Evolutionary conservation across 2,329 filamentous ascomycete genomes (phyloP).

Genomic region (Didymella keratinophila): DNA sequence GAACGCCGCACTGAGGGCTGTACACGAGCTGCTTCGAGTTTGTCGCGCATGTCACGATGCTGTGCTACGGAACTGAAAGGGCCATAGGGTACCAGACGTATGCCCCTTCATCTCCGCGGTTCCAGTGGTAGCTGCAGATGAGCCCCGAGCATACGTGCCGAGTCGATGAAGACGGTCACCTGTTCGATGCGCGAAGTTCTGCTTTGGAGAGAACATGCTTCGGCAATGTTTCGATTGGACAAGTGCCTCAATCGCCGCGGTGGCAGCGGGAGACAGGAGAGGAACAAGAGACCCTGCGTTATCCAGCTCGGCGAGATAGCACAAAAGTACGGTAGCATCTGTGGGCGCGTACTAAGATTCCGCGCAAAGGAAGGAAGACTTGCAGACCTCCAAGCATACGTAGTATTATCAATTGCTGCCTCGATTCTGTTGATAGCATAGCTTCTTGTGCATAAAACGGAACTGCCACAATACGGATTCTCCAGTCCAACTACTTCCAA

Average conservation of each 20-base stretch:
- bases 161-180: background rate
- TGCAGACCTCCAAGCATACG: too few relatives aligned
- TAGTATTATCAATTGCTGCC: too few relatives aligned
- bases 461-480: too few relatives aligned
- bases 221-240: background rate
- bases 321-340: background rate
- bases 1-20: background rate
- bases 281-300: slow-evolving; percentile 6
- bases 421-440: too few relatives aligned
- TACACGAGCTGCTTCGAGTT: slow-evolving; percentile 6
- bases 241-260: background rate
- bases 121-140: slow-evolving; percentile 10
- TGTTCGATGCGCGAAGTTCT: slow-evolving; percentile 2
- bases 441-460: too few relatives aligned
- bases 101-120: slow-evolving; percentile 19
- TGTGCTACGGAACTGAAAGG: background rate
- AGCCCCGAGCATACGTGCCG: background rate
- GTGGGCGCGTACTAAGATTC: too few relatives aligned
- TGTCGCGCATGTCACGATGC: slow-evolving; percentile 8
- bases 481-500: too few relatives aligned
- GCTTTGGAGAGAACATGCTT: background rate
- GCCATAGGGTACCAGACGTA: background rate
- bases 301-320: background rate
- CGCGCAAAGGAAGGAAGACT: too few relatives aligned
- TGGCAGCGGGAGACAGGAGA: background rate